Percentiles rank a stretch among this genome's conserved stretches.
These are phyloP conservation scores for Erysiphe pulchra DNA, from an alignment of 2,329 filamentous ascomycete genomes.

Conservation along the genomic window DNA sequence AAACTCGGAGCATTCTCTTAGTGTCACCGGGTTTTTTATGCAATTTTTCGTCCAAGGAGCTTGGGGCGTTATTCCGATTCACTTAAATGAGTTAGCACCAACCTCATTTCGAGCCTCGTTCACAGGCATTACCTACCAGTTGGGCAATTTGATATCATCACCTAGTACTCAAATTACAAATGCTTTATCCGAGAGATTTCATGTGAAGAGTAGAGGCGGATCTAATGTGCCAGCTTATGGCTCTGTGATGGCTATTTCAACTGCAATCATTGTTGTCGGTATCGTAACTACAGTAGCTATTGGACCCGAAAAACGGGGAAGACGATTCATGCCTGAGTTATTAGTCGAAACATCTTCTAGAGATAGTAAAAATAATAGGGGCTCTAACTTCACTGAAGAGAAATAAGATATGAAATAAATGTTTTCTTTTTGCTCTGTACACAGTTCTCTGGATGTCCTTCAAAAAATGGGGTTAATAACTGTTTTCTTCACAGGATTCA, in stretches of 20 bases:
- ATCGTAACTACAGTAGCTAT: not conserved
- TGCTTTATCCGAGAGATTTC: slow-evolving; percentile 48
- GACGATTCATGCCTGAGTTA: not conserved
- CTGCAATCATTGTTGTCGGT: not conserved
- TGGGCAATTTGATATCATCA: slow-evolving; percentile 50
- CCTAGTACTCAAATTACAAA: slow-evolving; percentile 57
- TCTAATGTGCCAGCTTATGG: slow-evolving; percentile 44
- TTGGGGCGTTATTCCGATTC: slow-evolving; percentile 49
- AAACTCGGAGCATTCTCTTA: slow-evolving; percentile 31
- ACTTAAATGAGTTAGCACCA: slow-evolving; percentile 49
- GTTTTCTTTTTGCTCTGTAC: too few species aligned
- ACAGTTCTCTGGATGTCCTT: too few species aligned
- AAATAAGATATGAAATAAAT: too few species aligned
- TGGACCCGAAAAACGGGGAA: not conserved
- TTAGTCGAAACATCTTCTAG: not conserved
- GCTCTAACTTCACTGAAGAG: too few species aligned
- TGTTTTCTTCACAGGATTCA: too few species aligned
- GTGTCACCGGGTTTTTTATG: slow-evolving; percentile 63
- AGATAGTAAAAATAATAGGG: too few species aligned
- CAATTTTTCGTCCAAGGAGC: slow-evolving; percentile 58
- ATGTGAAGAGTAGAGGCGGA: slow-evolving; percentile 29
- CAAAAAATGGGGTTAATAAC: too few species aligned
- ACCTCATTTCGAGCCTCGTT: slow-evolving; percentile 45
- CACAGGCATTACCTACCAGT: slow-evolving; percentile 45
- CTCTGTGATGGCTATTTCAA: slow-evolving; percentile 51